phyloP scores from a whole-genome alignment of 208 protist species.

The Angomonas desouzai region DNA sequence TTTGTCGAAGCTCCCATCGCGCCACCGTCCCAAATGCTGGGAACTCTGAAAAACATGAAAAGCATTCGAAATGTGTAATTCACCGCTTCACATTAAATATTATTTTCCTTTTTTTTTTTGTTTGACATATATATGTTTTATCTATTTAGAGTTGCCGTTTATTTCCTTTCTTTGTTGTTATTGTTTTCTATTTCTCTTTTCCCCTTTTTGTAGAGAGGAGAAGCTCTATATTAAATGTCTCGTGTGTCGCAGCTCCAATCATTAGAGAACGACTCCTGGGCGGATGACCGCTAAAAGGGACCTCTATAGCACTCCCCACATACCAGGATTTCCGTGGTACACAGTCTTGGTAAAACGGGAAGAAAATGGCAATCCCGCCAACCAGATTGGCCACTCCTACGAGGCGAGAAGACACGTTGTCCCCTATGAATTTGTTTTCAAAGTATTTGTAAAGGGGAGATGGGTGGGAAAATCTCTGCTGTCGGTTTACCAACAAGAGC shows the following conservation, averaged over 20 bases:
- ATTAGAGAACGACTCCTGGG: constrained; percentile 64
- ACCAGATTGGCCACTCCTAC: neutral
- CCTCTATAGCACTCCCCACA: constrained; percentile 55
- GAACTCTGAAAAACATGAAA: constrained; percentile 20
- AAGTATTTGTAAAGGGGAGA: constrained; percentile 88
- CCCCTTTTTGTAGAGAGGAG: constrained; percentile 4
- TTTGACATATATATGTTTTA: too few relatives aligned
- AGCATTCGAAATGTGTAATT: neutral
- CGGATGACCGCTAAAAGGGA: constrained; percentile 17
- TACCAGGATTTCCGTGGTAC: constrained; percentile 78
- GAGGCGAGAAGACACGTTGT: constrained; percentile 48
- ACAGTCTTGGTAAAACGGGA: constrained; percentile 27
- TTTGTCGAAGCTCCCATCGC: constrained; percentile 41
- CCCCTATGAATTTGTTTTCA: constrained; percentile 90
- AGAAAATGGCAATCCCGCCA: neutral
- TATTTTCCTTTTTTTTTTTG: constrained; percentile 8
- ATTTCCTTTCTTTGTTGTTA: too few relatives aligned
- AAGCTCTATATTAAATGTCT: neutral
- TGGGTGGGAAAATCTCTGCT: constrained; percentile 88
- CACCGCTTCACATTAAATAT: neutral
- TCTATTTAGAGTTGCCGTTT: too few relatives aligned
- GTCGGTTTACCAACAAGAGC: constrained; percentile 87
- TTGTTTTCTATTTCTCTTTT: constrained; percentile 12
- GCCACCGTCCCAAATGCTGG: constrained; percentile 35
- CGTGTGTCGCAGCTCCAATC: constrained; percentile 17